Evolutionary conservation across 2,329 filamentous ascomycete genomes (phyloP).

Genomic region (Aureobasidium lini): DNA sequence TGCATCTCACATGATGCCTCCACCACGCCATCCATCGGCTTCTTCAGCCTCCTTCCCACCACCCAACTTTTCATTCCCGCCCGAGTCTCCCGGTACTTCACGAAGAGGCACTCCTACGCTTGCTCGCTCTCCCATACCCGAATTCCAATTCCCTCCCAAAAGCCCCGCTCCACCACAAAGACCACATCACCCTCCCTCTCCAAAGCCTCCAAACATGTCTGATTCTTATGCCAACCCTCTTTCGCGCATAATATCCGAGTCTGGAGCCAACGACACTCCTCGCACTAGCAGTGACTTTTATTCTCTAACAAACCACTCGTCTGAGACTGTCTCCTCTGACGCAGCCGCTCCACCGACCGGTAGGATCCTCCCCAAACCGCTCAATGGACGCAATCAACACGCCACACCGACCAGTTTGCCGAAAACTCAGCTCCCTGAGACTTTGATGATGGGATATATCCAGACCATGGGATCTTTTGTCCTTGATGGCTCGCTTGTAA

Average conservation of each 20-base stretch:
- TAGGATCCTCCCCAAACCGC: conserved; percentile 45
- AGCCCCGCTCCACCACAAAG: not conserved
- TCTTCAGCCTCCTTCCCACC: not conserved
- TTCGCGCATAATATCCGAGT: conserved; percentile 66
- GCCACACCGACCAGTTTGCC: conserved; percentile 37
- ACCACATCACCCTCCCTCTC: not conserved
- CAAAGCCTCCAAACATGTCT: not conserved
- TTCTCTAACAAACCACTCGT: conserved; percentile 88
- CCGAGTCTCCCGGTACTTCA: not conserved
- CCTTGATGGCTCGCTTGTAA: conserved; percentile 83
- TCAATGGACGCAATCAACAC: conserved; percentile 25
- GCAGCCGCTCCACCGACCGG: conserved; percentile 35
- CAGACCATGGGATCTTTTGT: conserved; percentile 90
- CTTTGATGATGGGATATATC: conserved; percentile 95
- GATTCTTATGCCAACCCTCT: conserved; percentile 39
- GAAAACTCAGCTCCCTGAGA: conserved; percentile 55
- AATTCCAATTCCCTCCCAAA: conserved; percentile 25
- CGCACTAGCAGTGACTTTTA: conserved; percentile 93
- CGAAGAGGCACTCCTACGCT: not conserved
- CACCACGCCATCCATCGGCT: not conserved
- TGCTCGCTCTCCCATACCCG: conserved; percentile 2
- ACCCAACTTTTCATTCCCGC: conserved; percentile 1
- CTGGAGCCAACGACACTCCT: conserved; percentile 69
- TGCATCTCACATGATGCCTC: conserved; percentile 1
- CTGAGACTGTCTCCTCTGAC: conserved; percentile 86